Percentiles rank a stretch among this genome's conserved stretches.
phyloP scores from a whole-genome alignment of 345 rosid species.

The Erodium maritimum region DNA sequence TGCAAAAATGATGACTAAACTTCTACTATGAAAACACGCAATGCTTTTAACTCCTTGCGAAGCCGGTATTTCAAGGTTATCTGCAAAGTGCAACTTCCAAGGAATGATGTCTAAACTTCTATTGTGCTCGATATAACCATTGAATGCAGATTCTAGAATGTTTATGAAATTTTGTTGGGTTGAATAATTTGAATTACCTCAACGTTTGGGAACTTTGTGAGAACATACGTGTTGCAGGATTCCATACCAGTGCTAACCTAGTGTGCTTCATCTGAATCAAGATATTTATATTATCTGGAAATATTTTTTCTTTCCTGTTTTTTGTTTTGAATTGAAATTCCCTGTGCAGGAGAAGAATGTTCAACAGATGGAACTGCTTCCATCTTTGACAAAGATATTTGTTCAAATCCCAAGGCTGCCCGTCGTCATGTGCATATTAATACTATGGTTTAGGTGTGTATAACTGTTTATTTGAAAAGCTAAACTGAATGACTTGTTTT shows the following conservation, averaged over 20 bases:
- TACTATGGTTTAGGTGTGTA: constrained; percentile 9
- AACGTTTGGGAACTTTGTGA: not conserved
- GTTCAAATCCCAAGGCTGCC: constrained; percentile 74
- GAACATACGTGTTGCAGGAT: not conserved
- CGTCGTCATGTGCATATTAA: constrained; percentile 55
- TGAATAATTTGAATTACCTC: not conserved
- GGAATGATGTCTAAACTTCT: no score
- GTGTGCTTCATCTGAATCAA: not conserved
- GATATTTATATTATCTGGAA: not conserved
- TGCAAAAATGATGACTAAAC: not conserved
- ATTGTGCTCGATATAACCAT: not conserved
- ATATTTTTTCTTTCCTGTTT: not conserved
- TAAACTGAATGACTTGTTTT: constrained; percentile 9
- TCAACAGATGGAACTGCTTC: constrained; percentile 95
- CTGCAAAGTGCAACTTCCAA: no score
- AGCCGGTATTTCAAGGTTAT: no score
- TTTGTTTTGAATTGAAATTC: not conserved
- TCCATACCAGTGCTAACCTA: not conserved
- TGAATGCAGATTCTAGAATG: not conserved
- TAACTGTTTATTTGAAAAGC: not conserved
- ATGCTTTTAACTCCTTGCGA: no score
- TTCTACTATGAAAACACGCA: no score
- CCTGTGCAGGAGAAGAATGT: constrained; percentile 69
- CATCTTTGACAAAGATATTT: constrained; percentile 77
- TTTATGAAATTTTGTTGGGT: not conserved